A percentile compares a stretch with the other conserved stretches of the same genome.
Evolutionary conservation across 495 filamentous ascomycete genomes (phyloP).

Genomic region (Extremus antarcticus): DNA sequence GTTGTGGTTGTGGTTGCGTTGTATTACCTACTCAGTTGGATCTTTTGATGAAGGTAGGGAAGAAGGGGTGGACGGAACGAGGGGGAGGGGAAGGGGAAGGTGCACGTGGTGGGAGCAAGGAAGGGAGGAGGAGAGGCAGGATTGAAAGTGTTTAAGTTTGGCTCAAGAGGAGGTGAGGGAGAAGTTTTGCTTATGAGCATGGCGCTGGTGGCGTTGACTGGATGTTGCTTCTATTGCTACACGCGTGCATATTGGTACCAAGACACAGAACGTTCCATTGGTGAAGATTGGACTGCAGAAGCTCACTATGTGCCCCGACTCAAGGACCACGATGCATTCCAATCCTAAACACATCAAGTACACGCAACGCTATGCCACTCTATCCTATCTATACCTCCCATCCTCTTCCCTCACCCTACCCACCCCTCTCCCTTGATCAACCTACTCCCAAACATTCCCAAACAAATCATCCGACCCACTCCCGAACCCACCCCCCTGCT

Average conservation of each 20-base stretch:
- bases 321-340: too few relatives aligned
- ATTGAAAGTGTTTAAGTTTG: background rate
- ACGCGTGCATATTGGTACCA: background rate
- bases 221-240: background rate
- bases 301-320: too few relatives aligned
- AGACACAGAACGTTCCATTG: too few relatives aligned
- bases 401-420: background rate
- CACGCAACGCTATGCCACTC: too few relatives aligned
- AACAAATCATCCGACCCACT: conserved; percentile 68
- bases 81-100: background rate
- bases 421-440: too few relatives aligned
- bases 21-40: conserved; percentile 45
- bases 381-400: too few relatives aligned
- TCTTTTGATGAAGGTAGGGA: conserved; percentile 22
- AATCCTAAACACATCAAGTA: too few relatives aligned
- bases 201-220: background rate
- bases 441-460: conserved; percentile 82
- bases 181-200: background rate
- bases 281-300: too few relatives aligned
- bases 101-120: too few relatives aligned
- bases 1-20: conserved; percentile 60
- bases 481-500: conserved; percentile 47
- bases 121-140: conserved; percentile 1
- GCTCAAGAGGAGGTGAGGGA: too few relatives aligned
- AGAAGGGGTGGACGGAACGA: background rate